Base-by-base conservation (phyloP, 768 basidiomycete species). In the Lactarius indigo region DNA sequence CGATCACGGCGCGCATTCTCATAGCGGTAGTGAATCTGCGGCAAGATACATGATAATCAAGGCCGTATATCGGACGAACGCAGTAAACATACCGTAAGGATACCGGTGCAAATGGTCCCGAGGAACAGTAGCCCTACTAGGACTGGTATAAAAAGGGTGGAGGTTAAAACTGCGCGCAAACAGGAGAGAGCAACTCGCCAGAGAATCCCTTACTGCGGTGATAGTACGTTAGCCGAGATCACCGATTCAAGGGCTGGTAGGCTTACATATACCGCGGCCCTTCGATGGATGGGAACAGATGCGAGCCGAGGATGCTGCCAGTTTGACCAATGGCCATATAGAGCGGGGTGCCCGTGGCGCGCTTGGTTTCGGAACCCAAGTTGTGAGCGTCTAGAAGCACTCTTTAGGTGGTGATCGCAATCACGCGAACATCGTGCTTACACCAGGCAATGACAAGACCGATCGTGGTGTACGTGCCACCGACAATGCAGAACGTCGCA, bases 291-390 rank as follows among this genome's bases (percentile, higher is more conserved):
- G 89, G 90, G 75, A 85, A 91, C 15, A 92, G 77, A 65, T 90
- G 88, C 0, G 89, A 83, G n/a, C 89, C 90, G n/a, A 90, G 79
- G 57, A 90, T 76, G 67, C 89, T 89, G 15, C 89, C 90, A 59
- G 88, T 85, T 72, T 92, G 90, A 0, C 90, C 90, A 42, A 92
- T 90, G 13, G 88, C 83, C 86, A 90, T 90, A 73, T 91, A 90
- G 76, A 89, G 82, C 10, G 89, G 88, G 37, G 90, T 87, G 0
- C 90, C 90, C 0, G 89, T 85, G 0, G 90, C 90, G 63, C 84
- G 85, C 75, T 92, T 91, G 0, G 87, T 86, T 71, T 92, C 90
- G 0, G 90, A 90, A 3, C 89, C 90, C 8, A 90, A 81, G 70
- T 91, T 92, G 71, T 91, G 89, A 4, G 87, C 84, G 69, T 83